These are phyloP conservation scores for Clitoria ternatea DNA, from an alignment of 306 rosid genomes.

Conservation along the genomic window DNA sequence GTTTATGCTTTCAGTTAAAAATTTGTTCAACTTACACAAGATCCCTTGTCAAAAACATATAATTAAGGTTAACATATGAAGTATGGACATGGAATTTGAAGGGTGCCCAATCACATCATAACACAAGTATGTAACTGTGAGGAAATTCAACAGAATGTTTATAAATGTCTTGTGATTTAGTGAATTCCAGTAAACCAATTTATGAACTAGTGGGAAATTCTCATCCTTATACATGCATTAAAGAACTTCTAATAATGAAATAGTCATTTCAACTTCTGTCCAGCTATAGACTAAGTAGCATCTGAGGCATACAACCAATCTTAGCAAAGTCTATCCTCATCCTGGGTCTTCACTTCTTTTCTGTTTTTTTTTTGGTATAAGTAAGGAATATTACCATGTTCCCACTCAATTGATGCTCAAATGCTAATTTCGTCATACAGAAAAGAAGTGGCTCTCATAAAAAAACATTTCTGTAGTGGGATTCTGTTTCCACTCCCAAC, in stretches of 20 bases:
- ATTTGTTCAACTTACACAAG: neutral
- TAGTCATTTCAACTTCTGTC: neutral
- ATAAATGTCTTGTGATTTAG: neutral
- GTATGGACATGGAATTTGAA: neutral
- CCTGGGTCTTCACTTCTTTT: no score
- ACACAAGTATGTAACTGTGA: neutral
- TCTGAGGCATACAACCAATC: conserved; percentile 5
- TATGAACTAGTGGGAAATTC: neutral
- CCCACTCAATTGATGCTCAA: conserved; percentile 32
- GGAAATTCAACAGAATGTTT: conserved; percentile 3
- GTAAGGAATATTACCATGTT: conserved; percentile 34
- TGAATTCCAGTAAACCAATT: conserved; percentile 12
- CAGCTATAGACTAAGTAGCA: conserved; percentile 21
- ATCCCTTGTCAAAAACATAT: neutral
- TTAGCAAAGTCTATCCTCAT: conserved; percentile 5
- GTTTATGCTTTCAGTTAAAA: neutral
- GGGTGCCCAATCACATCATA: neutral
- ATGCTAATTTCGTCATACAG: conserved; percentile 24
- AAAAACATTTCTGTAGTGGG: conserved; percentile 11
- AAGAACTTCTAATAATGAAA: conserved; percentile 22
- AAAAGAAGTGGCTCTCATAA: conserved; percentile 29
- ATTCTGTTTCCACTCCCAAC: conserved; percentile 40
- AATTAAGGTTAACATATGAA: neutral
- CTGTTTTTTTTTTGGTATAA: conserved; percentile 16
- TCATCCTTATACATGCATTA: neutral